These are phyloP conservation scores for Agroathelia rolfsii DNA, from an alignment of 1,284 basidiomycete species.

Conservation along the genomic window DNA sequence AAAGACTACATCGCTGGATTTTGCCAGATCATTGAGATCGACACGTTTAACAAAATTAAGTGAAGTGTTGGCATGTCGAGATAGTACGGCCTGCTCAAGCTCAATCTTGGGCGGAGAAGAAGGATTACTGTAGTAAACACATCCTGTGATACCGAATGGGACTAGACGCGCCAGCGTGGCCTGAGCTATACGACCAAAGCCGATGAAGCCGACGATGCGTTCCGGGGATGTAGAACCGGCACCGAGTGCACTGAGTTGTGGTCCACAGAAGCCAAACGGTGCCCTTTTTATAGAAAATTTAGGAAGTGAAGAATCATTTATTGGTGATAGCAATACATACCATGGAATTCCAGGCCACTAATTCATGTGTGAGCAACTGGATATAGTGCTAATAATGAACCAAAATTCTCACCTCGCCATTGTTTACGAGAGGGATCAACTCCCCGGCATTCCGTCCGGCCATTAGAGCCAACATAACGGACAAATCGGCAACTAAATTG, in stretches of 20 bases:
- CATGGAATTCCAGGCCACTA: constrained; percentile 40
- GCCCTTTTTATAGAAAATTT: constrained; percentile 65
- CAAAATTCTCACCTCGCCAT: constrained; percentile 45
- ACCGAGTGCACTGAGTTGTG: constrained; percentile 54
- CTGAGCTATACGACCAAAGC: constrained; percentile 89
- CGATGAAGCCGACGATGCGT: constrained; percentile 81
- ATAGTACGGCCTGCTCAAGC: too few species aligned
- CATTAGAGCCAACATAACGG: constrained; percentile 87
- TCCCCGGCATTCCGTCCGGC: constrained; percentile 70
- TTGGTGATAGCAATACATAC: constrained; percentile 1
- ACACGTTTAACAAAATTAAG: constrained; percentile 54
- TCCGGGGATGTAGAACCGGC: constrained; percentile 39
- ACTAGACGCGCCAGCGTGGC: constrained; percentile 68
- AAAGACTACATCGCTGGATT: constrained; percentile 72
- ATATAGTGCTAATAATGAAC: background rate
- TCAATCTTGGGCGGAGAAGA: constrained; percentile 30
- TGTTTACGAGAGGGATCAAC: constrained; percentile 54
- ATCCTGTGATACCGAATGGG: constrained; percentile 66
- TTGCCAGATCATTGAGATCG: constrained; percentile 57
- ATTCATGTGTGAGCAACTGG: constrained; percentile 3
- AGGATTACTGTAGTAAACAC: constrained; percentile 55
- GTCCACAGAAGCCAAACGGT: constrained; percentile 75
- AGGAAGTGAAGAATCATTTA: constrained; percentile 38
- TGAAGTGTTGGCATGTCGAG: constrained; percentile 29
- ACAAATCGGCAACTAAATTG: constrained; percentile 70